A percentile compares a stretch with the other conserved stretches of the same genome.
Conservation (phyloP, 805 yeast genomes). For the Monosporozyma aquatica region DNA sequence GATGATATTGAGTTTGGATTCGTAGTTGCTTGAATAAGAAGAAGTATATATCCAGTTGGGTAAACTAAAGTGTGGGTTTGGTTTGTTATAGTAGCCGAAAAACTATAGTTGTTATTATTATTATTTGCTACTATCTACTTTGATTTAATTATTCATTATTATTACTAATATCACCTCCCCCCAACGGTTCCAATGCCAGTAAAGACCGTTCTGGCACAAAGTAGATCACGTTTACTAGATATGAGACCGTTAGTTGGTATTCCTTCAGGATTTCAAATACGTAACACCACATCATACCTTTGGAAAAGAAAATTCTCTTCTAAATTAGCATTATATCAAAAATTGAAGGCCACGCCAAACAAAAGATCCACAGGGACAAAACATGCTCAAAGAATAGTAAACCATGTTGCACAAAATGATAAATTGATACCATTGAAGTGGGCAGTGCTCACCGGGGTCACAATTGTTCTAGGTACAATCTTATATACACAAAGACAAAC, state of each 20-base stretch:
- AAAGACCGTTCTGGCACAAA: slow-evolving; percentile 15
- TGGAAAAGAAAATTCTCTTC: slow-evolving; percentile 17
- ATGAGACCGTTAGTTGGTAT: slow-evolving; percentile 12
- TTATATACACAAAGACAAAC: slow-evolving; percentile 15
- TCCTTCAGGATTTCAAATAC: slow-evolving; percentile 16
- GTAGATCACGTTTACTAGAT: slow-evolving; percentile 10
- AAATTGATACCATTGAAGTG: slow-evolving; percentile 15
- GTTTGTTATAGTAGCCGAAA: no score
- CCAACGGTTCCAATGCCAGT: no score
- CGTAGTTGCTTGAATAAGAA: no score
- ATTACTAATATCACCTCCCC: no score
- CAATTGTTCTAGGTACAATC: slow-evolving; percentile 22
- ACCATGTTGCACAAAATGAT: background rate
- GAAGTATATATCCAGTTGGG: no score
- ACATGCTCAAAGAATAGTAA: background rate
- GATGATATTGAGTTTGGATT: no score
- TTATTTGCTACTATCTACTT: no score
- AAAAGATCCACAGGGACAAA: slow-evolving; percentile 1
- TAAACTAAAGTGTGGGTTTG: no score
- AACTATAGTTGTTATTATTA: no score
- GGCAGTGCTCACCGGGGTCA: slow-evolving; percentile 25
- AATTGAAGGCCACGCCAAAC: background rate
- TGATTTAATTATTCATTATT: no score
- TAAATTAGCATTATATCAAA: background rate
- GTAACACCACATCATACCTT: slow-evolving; percentile 21